Evolutionary conservation across 1,284 basidiomycete species (phyloP).

Genomic region (Cryptococcus sp.): DNA sequence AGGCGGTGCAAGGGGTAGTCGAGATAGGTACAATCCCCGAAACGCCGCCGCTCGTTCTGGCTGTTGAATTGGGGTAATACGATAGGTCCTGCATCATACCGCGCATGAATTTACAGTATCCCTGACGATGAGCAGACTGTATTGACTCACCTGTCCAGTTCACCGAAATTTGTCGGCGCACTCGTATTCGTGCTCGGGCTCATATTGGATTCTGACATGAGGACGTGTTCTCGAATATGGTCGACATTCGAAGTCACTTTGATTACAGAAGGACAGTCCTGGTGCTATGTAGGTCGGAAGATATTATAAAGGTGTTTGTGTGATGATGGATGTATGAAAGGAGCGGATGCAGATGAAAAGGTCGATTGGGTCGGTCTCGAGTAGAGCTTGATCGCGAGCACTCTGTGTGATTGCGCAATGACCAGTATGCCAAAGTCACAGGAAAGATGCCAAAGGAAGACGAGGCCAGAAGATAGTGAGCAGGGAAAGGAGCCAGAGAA

Average conservation of each 20-base stretch:
- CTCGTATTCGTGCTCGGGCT: no score
- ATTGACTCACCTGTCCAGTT: constrained; percentile 29
- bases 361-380: no score
- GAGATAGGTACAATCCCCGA: constrained; percentile 69
- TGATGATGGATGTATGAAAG: no score
- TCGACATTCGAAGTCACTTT: not conserved
- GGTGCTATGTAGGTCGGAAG: no score
- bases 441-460: no score
- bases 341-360: no score
- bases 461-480: no score
- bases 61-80: constrained; percentile 65
- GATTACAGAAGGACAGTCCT: no score
- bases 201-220: constrained; percentile 13
- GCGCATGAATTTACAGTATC: not conserved
- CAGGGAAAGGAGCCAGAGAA: not conserved
- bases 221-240: constrained; percentile 10
- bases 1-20: constrained; percentile 76
- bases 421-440: no score
- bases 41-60: constrained; percentile 77
- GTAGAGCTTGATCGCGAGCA: no score
- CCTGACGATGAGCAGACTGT: not conserved
- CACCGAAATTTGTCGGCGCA: constrained; percentile 22
- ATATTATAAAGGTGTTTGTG: no score
- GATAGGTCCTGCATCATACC: constrained; percentile 37
- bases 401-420: no score